These are phyloP conservation scores for Schwanniomyces yamadae DNA, from an alignment of 805 yeast species.

Conservation along the genomic window DNA sequence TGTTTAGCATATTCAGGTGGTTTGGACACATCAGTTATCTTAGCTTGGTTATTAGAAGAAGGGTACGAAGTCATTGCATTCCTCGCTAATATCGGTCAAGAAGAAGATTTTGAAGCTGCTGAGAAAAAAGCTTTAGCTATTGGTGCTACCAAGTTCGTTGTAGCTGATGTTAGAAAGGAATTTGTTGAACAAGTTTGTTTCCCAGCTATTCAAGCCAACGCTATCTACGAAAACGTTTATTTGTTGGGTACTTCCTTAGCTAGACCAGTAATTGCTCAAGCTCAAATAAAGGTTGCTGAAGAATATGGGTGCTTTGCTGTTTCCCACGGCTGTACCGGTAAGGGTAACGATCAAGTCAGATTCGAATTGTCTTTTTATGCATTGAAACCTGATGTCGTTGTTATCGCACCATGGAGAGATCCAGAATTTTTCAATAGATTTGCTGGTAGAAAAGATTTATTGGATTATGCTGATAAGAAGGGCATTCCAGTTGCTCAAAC, in stretches of 20 bases:
- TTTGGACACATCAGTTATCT: slow-evolving; percentile 94
- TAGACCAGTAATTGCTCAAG: slow-evolving; percentile 97
- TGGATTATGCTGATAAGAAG: slow-evolving; percentile 91
- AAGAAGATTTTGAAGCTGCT: slow-evolving; percentile 98
- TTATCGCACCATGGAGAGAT: slow-evolving; percentile 99
- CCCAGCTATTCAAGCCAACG: slow-evolving; percentile 98
- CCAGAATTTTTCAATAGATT: slow-evolving; percentile 92
- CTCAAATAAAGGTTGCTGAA: slow-evolving; percentile 96
- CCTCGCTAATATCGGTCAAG: slow-evolving; percentile 98
- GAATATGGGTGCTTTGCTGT: slow-evolving; percentile 98
- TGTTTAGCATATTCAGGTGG: slow-evolving; percentile 99
- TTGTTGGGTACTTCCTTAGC: slow-evolving; percentile 96
- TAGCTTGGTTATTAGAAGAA: slow-evolving; percentile 97
- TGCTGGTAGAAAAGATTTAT: slow-evolving; percentile 95
- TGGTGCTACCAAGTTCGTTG: slow-evolving; percentile 95
- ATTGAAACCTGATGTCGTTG: slow-evolving; percentile 92
- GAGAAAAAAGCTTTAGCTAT: slow-evolving; percentile 92
- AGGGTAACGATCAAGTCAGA: slow-evolving; percentile 99
- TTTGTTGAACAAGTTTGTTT: slow-evolving; percentile 88
- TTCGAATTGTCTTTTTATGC: slow-evolving; percentile 97
- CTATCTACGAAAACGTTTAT: slow-evolving; percentile 96
- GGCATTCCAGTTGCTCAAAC: slow-evolving; percentile 95
- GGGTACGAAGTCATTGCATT: slow-evolving; percentile 98
- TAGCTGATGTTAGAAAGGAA: slow-evolving; percentile 92
- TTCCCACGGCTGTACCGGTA: slow-evolving; percentile 99